Conservation (phyloP, 305 asterid species). For the Striga hermonthica region DNA sequence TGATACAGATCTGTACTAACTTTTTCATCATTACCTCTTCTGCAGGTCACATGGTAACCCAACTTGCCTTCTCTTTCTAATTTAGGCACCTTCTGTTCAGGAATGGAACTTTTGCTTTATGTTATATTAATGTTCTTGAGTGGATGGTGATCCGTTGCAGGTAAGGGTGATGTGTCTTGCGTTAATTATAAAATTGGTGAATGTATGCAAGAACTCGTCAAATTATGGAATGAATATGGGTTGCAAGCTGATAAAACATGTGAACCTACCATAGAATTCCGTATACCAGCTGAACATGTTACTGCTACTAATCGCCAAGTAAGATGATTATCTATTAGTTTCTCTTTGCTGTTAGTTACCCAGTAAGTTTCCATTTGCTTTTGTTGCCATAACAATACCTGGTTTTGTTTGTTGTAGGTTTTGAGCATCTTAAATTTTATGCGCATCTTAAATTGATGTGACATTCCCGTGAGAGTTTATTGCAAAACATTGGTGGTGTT, state of each 20-base stretch:
- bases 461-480: too few species aligned
- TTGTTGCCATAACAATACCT: not conserved
- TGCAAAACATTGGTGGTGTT: too few species aligned
- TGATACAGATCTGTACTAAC: conserved; percentile 23
- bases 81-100: conserved; percentile 20
- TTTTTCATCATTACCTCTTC: conserved; percentile 27
- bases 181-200: conserved; percentile 91
- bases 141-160: conserved; percentile 45
- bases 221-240: conserved; percentile 81
- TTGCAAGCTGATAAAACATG: conserved; percentile 59
- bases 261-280: conserved; percentile 85
- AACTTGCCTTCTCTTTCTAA: conserved; percentile 17
- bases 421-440: not conserved
- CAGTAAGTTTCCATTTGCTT: not conserved
- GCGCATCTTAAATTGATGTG: too few species aligned
- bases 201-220: conserved; percentile 89
- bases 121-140: conserved; percentile 27
- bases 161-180: conserved; percentile 62
- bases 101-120: conserved; percentile 19
- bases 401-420: conserved; percentile 12
- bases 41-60: conserved; percentile 88
- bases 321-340: conserved; percentile 30
- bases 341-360: conserved; percentile 22
- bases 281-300: conserved; percentile 97
- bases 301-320: conserved; percentile 97